Evolutionary conservation across 495 filamentous ascomycete species (phyloP).

Genomic region (Thozetella sp.): DNA sequence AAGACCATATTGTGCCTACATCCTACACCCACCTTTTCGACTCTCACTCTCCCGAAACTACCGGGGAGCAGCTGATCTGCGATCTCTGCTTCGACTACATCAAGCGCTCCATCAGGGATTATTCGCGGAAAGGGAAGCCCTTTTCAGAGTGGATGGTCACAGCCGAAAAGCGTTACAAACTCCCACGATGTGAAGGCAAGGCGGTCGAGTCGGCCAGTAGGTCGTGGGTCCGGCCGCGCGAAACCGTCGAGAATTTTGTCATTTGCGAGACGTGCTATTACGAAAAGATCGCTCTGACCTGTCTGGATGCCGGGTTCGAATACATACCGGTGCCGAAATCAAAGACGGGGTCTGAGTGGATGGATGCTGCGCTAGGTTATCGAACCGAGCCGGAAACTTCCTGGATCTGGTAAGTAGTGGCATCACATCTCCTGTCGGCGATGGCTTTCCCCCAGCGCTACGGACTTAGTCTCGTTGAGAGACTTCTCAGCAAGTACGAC

Average conservation of each 20-base stretch:
- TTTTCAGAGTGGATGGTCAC: not conserved
- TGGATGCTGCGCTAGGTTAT: not conserved
- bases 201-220: conserved; percentile 2
- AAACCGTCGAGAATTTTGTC: conserved; percentile 6
- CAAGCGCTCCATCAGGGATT: not conserved
- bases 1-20: conserved; percentile 12
- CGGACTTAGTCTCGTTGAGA: too few species aligned
- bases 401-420: conserved; percentile 9
- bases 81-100: not conserved
- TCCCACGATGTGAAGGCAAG: conserved; percentile 8
- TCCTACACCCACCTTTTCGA: not conserved
- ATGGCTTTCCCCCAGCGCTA: too few species aligned
- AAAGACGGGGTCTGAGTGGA: not conserved
- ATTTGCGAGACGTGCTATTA: conserved; percentile 19
- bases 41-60: not conserved
- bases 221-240: conserved; percentile 10
- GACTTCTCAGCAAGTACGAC: not conserved
- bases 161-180: not conserved
- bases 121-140: not conserved
- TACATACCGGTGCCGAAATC: not conserved
- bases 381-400: conserved; percentile 3
- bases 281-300: conserved; percentile 12
- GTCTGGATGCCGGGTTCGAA: not conserved
- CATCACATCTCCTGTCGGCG: conserved; percentile 1
- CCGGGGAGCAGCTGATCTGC: not conserved